phyloP scores from a whole-genome alignment of 2,329 filamentous ascomycete genomes.

The Neonectria neomacrospora region DNA sequence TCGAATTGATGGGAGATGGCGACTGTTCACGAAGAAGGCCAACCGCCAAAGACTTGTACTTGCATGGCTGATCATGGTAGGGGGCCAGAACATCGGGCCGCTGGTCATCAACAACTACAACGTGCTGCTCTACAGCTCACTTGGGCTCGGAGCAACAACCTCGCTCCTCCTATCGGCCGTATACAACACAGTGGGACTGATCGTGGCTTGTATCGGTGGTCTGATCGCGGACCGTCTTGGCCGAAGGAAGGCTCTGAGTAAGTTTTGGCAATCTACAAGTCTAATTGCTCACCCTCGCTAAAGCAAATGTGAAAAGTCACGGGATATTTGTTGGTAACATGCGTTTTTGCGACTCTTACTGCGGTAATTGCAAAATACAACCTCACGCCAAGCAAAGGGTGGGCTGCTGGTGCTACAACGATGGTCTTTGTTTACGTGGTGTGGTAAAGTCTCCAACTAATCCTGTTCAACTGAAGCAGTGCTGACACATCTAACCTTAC shows the following conservation, averaged over 20 bases:
- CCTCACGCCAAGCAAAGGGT: constrained; percentile 4
- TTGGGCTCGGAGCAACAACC: constrained; percentile 7
- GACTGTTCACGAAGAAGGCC: constrained; percentile 12
- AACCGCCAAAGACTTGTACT: constrained; percentile 13
- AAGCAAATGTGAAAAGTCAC: constrained; percentile 3
- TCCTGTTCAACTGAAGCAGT: background rate
- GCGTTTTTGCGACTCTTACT: constrained; percentile 8
- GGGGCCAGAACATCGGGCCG: constrained; percentile 16
- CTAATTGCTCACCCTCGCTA: background rate
- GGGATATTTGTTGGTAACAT: constrained; percentile 8
- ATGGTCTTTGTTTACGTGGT: constrained; percentile 14
- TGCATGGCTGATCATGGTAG: constrained; percentile 16
- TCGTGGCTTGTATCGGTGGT: constrained; percentile 15
- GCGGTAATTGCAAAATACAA: constrained; percentile 19
- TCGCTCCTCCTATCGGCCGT: constrained; percentile 9
- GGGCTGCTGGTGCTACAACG: constrained; percentile 11
- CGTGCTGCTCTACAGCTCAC: constrained; percentile 10
- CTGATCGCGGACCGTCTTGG: constrained; percentile 14
- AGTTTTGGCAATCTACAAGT: background rate
- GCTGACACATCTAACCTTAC: background rate
- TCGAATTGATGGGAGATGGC: constrained; percentile 5
- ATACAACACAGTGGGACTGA: constrained; percentile 6
- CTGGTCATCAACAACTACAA: constrained; percentile 19
- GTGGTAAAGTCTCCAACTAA: background rate
- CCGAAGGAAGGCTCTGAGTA: constrained; percentile 7